Percentiles rank a stretch among this genome's conserved stretches.
Evolutionary conservation across 345 rosid genomes (phyloP).

Genomic region (Hypericum perforatum): DNA sequence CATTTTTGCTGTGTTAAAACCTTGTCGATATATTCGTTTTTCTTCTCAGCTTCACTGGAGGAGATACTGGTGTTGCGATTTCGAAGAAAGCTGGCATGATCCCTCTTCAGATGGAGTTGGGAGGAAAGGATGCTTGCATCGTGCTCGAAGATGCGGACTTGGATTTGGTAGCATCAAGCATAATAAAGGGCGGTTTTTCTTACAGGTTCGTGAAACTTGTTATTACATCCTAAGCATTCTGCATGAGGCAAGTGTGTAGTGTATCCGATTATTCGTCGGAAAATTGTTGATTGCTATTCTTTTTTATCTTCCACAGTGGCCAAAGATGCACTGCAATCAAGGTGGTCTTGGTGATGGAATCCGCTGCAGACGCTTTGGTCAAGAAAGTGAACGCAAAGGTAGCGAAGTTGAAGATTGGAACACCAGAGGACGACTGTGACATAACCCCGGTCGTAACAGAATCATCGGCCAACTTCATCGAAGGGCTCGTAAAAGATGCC

Average conservation of each 20-base stretch:
- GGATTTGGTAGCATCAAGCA: conserved; percentile 86
- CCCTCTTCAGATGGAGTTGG: conserved; percentile 98
- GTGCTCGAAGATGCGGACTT: conserved; percentile 95
- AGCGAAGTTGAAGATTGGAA: conserved; percentile 65
- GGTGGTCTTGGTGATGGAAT: conserved; percentile 83
- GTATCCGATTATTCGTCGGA: too few relatives aligned
- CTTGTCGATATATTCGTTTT: not conserved
- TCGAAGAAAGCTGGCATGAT: conserved; percentile 96
- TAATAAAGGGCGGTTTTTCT: conserved; percentile 93
- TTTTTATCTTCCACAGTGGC: conserved; percentile 37
- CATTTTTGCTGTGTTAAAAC: too few relatives aligned
- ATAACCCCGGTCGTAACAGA: conserved; percentile 91
- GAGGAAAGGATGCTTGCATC: conserved; percentile 98
- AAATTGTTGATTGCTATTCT: too few relatives aligned
- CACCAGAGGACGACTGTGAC: conserved; percentile 85
- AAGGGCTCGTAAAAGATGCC: conserved; percentile 85
- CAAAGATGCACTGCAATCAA: conserved; percentile 98
- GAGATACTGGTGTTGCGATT: conserved; percentile 86
- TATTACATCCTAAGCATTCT: too few relatives aligned
- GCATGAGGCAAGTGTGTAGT: too few relatives aligned
- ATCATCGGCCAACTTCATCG: conserved; percentile 92
- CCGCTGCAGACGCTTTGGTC: conserved; percentile 64
- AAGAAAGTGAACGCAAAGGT: conserved; percentile 79
- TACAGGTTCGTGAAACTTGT: conserved; percentile 43
- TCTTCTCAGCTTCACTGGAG: conserved; percentile 82